Percentiles rank a stretch among this genome's conserved stretches.
These are phyloP conservation scores for Lagenaria siceraria DNA, from an alignment of 306 rosid genomes.

Conservation along the genomic window DNA sequence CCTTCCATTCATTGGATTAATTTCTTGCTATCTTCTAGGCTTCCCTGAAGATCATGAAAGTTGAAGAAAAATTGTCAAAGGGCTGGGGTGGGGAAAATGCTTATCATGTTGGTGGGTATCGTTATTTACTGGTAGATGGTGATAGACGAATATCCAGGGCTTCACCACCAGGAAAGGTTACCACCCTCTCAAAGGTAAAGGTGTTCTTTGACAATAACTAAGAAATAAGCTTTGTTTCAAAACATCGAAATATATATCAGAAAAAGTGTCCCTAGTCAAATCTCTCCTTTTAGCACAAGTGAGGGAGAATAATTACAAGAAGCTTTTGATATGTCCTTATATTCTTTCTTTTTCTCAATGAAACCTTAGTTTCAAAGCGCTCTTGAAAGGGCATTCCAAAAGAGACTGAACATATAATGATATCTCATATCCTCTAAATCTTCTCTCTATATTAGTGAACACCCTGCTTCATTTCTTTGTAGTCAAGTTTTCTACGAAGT, in stretches of 20 bases:
- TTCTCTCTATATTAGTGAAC: not conserved
- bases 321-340: not conserved
- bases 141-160: constrained; percentile 87
- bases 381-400: not conserved
- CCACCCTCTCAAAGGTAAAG: constrained; percentile 77
- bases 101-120: constrained; percentile 84
- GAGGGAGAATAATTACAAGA: not conserved
- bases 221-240: not conserved
- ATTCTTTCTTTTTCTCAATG: no score
- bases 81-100: constrained; percentile 99
- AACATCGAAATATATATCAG: not conserved
- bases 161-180: constrained; percentile 86
- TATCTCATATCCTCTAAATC: not conserved
- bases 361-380: no score
- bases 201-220: not conserved
- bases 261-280: not conserved
- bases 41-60: constrained; percentile 60
- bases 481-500: not conserved
- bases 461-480: not conserved
- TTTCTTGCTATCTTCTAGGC: constrained; percentile 43
- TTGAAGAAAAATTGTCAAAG: constrained; percentile 90
- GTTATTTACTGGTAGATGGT: constrained; percentile 76
- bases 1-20: constrained; percentile 6
- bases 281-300: not conserved
- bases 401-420: not conserved